These are phyloP conservation scores for Myotisia sp. DNA, from an alignment of 2,329 filamentous ascomycete species.

Conservation along the genomic window DNA sequence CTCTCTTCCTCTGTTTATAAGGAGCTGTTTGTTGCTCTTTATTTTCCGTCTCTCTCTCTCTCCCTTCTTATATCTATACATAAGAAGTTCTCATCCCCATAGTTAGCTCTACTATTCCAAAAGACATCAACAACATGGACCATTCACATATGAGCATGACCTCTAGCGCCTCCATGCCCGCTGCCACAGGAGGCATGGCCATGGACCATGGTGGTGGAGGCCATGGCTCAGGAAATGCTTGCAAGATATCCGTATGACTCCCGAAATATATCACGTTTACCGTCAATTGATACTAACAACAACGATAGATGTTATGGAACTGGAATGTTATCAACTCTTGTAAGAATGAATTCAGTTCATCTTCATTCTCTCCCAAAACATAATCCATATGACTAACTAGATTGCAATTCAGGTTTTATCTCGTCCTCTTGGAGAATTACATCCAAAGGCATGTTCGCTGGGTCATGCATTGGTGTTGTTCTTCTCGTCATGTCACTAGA, in stretches of 20 bases:
- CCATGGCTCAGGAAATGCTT: constrained; percentile 14
- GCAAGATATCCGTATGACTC: constrained; percentile 21
- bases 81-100: no score
- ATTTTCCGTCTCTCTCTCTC: neutral
- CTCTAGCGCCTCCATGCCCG: constrained; percentile 7
- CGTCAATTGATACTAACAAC: constrained; percentile 5
- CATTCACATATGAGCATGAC: constrained; percentile 9
- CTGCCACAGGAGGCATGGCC: constrained; percentile 7
- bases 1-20: neutral
- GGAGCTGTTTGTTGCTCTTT: no score
- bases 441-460: constrained; percentile 58
- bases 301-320: constrained; percentile 60
- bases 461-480: constrained; percentile 63
- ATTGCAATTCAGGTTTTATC: constrained; percentile 45
- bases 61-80: neutral
- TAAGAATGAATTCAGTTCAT: constrained; percentile 10
- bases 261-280: neutral
- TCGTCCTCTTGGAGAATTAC: constrained; percentile 54
- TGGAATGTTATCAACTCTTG: constrained; percentile 58
- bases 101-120: neutral
- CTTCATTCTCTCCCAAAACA: neutral
- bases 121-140: constrained; percentile 6
- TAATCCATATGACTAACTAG: neutral
- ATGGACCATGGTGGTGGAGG: constrained; percentile 10
- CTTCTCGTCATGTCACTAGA: constrained; percentile 61